Conservation (phyloP, 805 yeast genomes). For the Isabelozyma gotoi region DNA sequence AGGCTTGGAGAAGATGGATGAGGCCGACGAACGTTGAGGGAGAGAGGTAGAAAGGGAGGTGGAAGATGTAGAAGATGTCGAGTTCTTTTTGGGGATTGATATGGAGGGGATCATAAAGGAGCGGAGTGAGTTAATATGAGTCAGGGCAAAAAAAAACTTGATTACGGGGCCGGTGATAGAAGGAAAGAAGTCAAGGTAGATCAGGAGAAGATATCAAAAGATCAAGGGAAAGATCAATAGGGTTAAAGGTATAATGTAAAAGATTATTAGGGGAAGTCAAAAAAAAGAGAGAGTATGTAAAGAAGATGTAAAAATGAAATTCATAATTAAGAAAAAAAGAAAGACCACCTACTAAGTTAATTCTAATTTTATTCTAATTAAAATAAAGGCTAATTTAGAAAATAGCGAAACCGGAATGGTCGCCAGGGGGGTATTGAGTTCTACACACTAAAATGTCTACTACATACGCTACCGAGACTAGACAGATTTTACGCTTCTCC, state of each 20-base stretch:
- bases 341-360: too few relatives aligned
- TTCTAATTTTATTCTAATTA: too few relatives aligned
- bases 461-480: too few relatives aligned
- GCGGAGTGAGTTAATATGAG: neutral
- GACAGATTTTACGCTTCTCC: too few relatives aligned
- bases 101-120: neutral
- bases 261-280: neutral
- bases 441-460: too few relatives aligned
- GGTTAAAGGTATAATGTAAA: neutral
- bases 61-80: neutral
- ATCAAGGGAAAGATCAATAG: neutral
- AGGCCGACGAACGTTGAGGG: neutral
- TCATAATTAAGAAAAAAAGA: neutral
- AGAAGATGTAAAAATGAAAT: neutral
- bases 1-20: neutral
- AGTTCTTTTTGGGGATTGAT: neutral
- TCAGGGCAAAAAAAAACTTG: neutral
- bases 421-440: neutral
- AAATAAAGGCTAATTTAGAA: neutral
- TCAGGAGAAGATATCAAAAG: neutral
- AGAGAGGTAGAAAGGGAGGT: neutral
- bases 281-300: neutral
- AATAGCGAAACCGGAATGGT: neutral
- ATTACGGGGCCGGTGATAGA: too few relatives aligned
- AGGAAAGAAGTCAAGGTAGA: too few relatives aligned